Evolutionary conservation across 352 stramenopile genomes (phyloP), one percentile per base, ranked within the genome.

Genomic region (Phytophthora fragariaefolia): DNA sequence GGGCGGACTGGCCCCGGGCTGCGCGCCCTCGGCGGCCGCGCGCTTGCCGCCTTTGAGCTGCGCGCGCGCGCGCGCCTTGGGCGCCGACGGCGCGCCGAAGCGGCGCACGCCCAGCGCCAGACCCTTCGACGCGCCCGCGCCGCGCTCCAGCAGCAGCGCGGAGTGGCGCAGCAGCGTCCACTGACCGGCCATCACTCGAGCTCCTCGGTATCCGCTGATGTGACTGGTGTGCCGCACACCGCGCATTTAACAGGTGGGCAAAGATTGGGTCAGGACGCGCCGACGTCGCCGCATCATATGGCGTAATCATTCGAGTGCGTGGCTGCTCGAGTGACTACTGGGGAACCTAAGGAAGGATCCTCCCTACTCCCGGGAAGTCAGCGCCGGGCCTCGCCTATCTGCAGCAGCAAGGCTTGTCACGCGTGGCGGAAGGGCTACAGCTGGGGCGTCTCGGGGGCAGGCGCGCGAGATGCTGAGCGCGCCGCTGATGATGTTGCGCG

Each of bases 41-140:
- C 59, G 58, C 28, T 65, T 80, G 71, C 68, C 77, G 69, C 73
- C 75, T 58, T 80, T 78, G 20, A 88, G 76, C 34, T 91, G 80
- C 55, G 80, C 77, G 52, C 77, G 80, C 51, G 82, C 78, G 43
- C 79, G 79, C 47, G 73, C 74, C 23, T 91, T 81, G 7, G 76
- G 66, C 36, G 67, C 66, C 24, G 80, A 82, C 28, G 76, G 71
- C 49, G 70, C 26, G 28, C 51, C 69, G 42, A 81, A 75, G 54
- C 73, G 56, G n/a, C 81, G 70, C 38, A 69, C 6, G 38, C 48
- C 18, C 17, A 61, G 36, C 20, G 56, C 8, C 15, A 68, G 30
- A 55, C 30, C 20, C 47, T 18, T 47, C 12, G 46, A 17, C 23
- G 26, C 38, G 5, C 55, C 42, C 23, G 46, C 20, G 18, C 42